Evolutionary conservation across 768 basidiomycete species (phyloP).

Genomic region (Psilocybe cubensis): DNA sequence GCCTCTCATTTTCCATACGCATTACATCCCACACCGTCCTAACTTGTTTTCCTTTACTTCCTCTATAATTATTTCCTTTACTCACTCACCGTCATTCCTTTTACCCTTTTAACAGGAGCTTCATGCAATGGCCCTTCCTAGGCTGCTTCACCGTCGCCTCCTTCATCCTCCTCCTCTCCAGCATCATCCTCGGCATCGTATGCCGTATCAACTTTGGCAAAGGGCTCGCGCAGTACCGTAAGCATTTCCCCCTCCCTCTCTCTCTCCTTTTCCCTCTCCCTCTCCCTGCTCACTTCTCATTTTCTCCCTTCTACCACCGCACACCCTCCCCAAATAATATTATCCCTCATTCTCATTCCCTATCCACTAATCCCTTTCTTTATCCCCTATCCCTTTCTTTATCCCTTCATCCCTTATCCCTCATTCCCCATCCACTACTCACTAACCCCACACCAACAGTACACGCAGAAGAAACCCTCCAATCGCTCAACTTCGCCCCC

Average conservation of each 20-base stretch:
- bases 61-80: too few relatives aligned
- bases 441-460: too few relatives aligned
- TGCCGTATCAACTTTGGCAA: conserved; percentile 57
- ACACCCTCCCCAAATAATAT: too few relatives aligned
- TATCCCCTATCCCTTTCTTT: too few relatives aligned
- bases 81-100: conserved; percentile 12
- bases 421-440: too few relatives aligned
- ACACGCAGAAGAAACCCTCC: conserved; percentile 41
- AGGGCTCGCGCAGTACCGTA: conserved; percentile 60
- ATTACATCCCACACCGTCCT: too few relatives aligned
- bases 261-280: background rate
- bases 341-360: conserved; percentile 4
- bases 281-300: conserved; percentile 2
- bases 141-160: conserved; percentile 48
- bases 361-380: too few relatives aligned
- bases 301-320: too few relatives aligned
- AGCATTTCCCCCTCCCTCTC: conserved; percentile 21
- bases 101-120: conserved; percentile 41
- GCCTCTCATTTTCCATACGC: too few relatives aligned
- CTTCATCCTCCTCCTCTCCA: conserved; percentile 43
- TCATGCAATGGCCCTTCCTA: conserved; percentile 52
- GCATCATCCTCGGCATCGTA: conserved; percentile 47
- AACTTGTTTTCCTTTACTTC: too few relatives aligned
- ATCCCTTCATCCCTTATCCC: too few relatives aligned
- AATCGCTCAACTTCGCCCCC: conserved; percentile 39